Evolutionary conservation across 805 yeast genomes (phyloP).

Genomic region (Candida arabinofermentans): DNA sequence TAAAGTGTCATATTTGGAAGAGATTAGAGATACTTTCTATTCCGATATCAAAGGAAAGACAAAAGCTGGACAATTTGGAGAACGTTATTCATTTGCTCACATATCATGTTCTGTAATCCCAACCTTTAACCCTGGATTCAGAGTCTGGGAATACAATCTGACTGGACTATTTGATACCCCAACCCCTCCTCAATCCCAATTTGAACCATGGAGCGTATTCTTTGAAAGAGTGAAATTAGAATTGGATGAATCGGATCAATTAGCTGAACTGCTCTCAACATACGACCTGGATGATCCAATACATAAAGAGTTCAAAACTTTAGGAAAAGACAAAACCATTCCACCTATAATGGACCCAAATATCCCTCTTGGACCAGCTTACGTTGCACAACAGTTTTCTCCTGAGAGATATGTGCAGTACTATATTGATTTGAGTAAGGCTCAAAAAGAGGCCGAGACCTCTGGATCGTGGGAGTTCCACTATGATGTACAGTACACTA

Average conservation of each 20-base stretch:
- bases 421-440: constrained; percentile 52
- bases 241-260: constrained; percentile 29
- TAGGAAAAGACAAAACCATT: constrained; percentile 50
- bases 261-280: constrained; percentile 13
- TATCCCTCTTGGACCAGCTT: constrained; percentile 70
- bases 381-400: constrained; percentile 62
- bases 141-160: constrained; percentile 84
- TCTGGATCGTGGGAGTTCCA: constrained; percentile 40
- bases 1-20: constrained; percentile 61
- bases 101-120: constrained; percentile 76
- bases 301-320: constrained; percentile 8
- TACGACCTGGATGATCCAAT: constrained; percentile 7
- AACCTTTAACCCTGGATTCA: constrained; percentile 76
- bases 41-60: constrained; percentile 42
- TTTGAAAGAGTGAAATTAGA: constrained; percentile 44
- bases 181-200: constrained; percentile 6
- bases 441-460: constrained; percentile 29
- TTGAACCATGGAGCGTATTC: constrained; percentile 57
- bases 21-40: constrained; percentile 51
- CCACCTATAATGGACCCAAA: constrained; percentile 56
- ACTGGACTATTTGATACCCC: constrained; percentile 39
- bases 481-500: constrained; percentile 65
- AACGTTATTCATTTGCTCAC: constrained; percentile 66
- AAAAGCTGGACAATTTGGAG: constrained; percentile 41
- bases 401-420: constrained; percentile 74